Conservation (phyloP, 108 stramenopile species). For the Skeletonema potamos region DNA sequence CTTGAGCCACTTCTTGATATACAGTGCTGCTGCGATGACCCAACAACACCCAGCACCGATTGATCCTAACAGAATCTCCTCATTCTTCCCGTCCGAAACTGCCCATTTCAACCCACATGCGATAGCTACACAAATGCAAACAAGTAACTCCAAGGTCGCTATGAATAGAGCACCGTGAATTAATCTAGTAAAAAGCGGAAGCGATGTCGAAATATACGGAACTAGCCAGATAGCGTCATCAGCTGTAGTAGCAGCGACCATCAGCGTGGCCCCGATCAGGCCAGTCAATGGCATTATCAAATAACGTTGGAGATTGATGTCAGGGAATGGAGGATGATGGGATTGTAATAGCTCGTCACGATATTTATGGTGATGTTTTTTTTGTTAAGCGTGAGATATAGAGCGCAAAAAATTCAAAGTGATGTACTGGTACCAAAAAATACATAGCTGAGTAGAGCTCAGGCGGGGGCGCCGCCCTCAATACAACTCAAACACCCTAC, state of each 20-base stretch:
- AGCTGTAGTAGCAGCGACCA: slow-evolving; percentile 61
- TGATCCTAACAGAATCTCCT: slow-evolving; percentile 32
- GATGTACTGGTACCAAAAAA: too few species aligned
- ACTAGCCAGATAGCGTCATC: slow-evolving; percentile 77
- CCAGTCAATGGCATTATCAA: background rate
- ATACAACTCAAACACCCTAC: too few species aligned
- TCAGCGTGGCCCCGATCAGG: slow-evolving; percentile 47
- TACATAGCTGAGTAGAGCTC: too few species aligned
- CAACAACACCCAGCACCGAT: slow-evolving; percentile 59
- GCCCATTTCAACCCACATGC: slow-evolving; percentile 29
- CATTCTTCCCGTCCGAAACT: slow-evolving; percentile 25
- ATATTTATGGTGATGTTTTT: too few species aligned
- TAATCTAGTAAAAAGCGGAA: slow-evolving; percentile 23
- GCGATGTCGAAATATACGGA: slow-evolving; percentile 47
- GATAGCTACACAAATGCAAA: slow-evolving; percentile 31
- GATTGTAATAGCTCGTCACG: too few species aligned
- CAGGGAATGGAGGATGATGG: background rate
- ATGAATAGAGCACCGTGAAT: slow-evolving; percentile 61
- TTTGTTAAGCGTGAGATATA: too few species aligned
- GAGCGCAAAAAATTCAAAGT: too few species aligned
- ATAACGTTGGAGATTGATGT: too few species aligned
- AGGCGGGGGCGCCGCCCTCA: too few species aligned
- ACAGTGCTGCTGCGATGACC: slow-evolving; percentile 38
- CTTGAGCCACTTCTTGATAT: slow-evolving; percentile 46
- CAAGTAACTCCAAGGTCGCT: slow-evolving; percentile 44